Percentiles rank a stretch among this genome's conserved stretches.
Conservation (phyloP, 768 basidiomycete genomes). For the Phylloporus sp. region DNA sequence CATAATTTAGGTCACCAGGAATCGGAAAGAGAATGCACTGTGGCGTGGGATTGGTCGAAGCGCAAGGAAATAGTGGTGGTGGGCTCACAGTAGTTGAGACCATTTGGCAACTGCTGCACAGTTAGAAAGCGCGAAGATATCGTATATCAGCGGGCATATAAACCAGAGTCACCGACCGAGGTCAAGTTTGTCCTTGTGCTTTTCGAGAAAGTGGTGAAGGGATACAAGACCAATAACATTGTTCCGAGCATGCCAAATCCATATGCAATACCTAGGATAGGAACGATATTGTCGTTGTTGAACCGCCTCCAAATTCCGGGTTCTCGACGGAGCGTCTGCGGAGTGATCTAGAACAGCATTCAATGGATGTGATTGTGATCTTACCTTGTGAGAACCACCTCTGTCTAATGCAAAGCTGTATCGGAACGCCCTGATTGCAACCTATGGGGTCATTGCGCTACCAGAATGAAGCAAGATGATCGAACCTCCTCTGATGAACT, state of each 20-base stretch:
- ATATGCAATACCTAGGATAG: constrained; percentile 22
- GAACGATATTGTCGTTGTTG: constrained; percentile 24
- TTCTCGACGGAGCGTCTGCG: constrained; percentile 17
- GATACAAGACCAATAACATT: constrained; percentile 27
- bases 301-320: constrained; percentile 29
- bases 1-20: background rate
- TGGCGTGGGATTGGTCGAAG: background rate
- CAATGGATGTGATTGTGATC: accelerated
- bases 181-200: background rate
- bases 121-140: constrained; percentile 13
- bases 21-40: constrained; percentile 11
- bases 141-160: constrained; percentile 9
- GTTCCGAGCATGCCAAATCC: constrained; percentile 23
- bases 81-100: constrained; percentile 3
- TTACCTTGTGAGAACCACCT: background rate
- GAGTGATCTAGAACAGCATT: no score
- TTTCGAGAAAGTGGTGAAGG: constrained; percentile 17
- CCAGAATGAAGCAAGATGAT: background rate
- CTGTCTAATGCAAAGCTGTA: background rate
- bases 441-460: constrained; percentile 2
- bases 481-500: constrained; percentile 8
- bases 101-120: constrained; percentile 17
- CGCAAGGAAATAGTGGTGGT: background rate
- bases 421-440: constrained; percentile 22
- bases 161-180: constrained; percentile 5